Conservation (phyloP, 164 flowering plant species). For the Akebia trifoliata region DNA sequence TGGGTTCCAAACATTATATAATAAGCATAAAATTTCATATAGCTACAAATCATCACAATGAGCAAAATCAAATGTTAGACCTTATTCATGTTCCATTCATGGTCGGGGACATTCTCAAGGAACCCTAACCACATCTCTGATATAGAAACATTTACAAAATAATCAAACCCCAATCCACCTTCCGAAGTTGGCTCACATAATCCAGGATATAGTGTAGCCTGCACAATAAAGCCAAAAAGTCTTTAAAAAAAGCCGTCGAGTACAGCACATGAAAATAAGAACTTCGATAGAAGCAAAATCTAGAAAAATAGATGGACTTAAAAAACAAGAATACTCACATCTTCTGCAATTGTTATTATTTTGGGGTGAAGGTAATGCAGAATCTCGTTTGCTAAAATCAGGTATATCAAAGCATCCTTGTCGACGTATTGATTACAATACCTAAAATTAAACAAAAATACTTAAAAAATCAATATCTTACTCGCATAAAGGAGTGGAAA, state of each 20-base stretch:
- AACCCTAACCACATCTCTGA: constrained; percentile 83
- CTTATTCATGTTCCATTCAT: constrained; percentile 93
- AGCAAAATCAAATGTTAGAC: constrained; percentile 26
- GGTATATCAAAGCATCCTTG: constrained; percentile 81
- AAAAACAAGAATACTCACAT: constrained; percentile 45
- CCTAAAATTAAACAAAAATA: constrained; percentile 34
- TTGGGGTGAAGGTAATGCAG: constrained; percentile 77
- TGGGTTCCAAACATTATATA: background rate
- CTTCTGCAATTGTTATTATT: constrained; percentile 94
- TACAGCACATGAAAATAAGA: background rate
- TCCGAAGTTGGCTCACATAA: constrained; percentile 83
- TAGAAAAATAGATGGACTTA: background rate
- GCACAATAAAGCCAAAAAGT: constrained; percentile 14
- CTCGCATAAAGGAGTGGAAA: background rate
- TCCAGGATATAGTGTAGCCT: constrained; percentile 93
- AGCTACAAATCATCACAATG: background rate
- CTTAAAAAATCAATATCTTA: constrained; percentile 2
- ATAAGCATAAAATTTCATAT: background rate
- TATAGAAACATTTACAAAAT: constrained; percentile 69
- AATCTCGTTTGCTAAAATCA: constrained; percentile 87
- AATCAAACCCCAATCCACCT: constrained; percentile 98
- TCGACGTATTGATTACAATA: constrained; percentile 94
- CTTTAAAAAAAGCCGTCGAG: background rate
- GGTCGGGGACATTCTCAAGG: constrained; percentile 73
- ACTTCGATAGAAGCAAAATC: background rate